phyloP scores from a whole-genome alignment of 1,284 basidiomycete genomes.

The Cronartium ribicola region DNA sequence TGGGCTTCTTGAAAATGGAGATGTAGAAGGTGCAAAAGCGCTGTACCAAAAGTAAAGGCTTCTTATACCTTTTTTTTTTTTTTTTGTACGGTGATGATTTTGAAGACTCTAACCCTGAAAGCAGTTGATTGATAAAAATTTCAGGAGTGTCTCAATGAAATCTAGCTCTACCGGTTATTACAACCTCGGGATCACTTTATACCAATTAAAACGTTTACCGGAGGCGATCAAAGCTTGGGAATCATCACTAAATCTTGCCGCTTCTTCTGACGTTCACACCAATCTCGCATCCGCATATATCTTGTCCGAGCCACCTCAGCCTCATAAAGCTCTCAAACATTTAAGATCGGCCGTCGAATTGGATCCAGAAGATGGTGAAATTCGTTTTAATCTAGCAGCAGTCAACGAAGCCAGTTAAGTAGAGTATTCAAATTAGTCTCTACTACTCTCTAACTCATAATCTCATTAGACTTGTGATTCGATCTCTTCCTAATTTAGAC shows the following conservation, averaged over 20 bases:
- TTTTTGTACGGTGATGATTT: not conserved
- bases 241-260: slow-evolving; percentile 5
- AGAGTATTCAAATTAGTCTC: not conserved
- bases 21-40: slow-evolving; percentile 22
- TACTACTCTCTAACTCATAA: not conserved
- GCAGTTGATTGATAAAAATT: not conserved
- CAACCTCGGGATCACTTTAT: slow-evolving; percentile 35
- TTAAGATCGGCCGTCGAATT: slow-evolving; percentile 32
- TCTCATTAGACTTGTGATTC: not conserved
- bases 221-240: slow-evolving; percentile 34
- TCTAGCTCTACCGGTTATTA: slow-evolving; percentile 32
- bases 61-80: not conserved
- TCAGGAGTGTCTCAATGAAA: slow-evolving; percentile 22
- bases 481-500: slow-evolving; percentile 14
- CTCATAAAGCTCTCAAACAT: slow-evolving; percentile 38
- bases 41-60: slow-evolving; percentile 24
- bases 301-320: slow-evolving; percentile 34
- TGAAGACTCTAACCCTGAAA: not conserved
- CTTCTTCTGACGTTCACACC: slow-evolving; percentile 37
- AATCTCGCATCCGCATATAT: slow-evolving; percentile 41
- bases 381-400: slow-evolving; percentile 36
- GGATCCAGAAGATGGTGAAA: slow-evolving; percentile 36
- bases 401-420: slow-evolving; percentile 41
- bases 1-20: slow-evolving; percentile 30
- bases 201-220: slow-evolving; percentile 23